phyloP scores from a whole-genome alignment of 805 yeast species.

The Schizosaccharomyces japonicus region DNA sequence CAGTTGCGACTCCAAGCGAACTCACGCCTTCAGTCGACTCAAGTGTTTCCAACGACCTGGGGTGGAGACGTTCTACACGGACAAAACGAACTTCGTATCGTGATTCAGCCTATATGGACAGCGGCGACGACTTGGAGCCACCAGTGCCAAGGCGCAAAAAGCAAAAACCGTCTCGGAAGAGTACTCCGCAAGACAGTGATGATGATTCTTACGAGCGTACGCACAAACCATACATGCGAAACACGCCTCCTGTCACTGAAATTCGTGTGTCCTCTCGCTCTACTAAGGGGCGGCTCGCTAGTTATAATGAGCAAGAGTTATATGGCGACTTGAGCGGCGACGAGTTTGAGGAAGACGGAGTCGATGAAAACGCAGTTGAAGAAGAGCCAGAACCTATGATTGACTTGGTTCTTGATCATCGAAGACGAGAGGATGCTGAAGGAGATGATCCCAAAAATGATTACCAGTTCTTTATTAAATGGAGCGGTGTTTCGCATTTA shows the following conservation, averaged over 20 bases:
- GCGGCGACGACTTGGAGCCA: background rate
- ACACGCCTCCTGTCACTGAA: background rate
- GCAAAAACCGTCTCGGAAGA: background rate
- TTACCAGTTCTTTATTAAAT: slow-evolving; percentile 30
- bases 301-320: background rate
- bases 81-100: background rate
- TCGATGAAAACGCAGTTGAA: slow-evolving; percentile 9
- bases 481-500: slow-evolving; percentile 70
- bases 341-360: slow-evolving; percentile 17
- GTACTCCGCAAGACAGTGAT: background rate
- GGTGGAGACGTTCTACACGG: background rate
- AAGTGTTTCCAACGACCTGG: too few relatives aligned
- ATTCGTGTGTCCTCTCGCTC: background rate
- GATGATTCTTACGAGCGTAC: background rate
- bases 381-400: slow-evolving; percentile 20
- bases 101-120: background rate
- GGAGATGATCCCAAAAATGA: slow-evolving; percentile 15
- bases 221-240: background rate
- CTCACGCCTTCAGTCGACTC: too few relatives aligned
- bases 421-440: slow-evolving; percentile 21
- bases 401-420: slow-evolving; percentile 33
- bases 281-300: background rate
- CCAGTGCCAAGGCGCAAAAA: background rate
- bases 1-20: too few relatives aligned
- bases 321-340: background rate